A percentile compares a stretch with the other conserved stretches of the same genome.
Evolutionary conservation across 2,329 filamentous ascomycete species (phyloP).

Genomic region (Paecilomyces niveus): DNA sequence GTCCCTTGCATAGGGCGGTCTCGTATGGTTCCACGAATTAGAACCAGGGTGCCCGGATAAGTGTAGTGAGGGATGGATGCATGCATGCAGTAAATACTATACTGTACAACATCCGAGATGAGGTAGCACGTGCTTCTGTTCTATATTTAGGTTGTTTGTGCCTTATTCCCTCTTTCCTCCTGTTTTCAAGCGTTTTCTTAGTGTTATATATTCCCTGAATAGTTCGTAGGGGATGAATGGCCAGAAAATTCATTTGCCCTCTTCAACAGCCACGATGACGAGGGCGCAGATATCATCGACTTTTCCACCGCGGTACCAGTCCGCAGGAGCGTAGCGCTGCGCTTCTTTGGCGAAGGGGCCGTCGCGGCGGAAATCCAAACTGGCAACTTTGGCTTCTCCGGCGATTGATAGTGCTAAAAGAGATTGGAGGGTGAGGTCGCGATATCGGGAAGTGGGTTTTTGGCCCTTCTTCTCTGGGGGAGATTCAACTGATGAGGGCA

Average conservation of each 20-base stretch:
- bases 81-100: not conserved
- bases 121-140: not conserved
- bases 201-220: not conserved
- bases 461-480: not conserved
- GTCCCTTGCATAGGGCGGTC: not conserved
- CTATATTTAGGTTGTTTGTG: not conserved
- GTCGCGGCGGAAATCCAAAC: constrained; percentile 71
- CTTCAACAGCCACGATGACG: constrained; percentile 68
- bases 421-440: constrained; percentile 60
- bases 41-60: not conserved
- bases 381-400: constrained; percentile 74
- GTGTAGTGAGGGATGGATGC: not conserved
- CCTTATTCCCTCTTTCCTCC: not conserved
- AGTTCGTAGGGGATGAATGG: no score
- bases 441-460: constrained; percentile 7
- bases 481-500: constrained; percentile 9
- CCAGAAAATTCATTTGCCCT: constrained; percentile 9
- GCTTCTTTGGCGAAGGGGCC: constrained; percentile 95
- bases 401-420: constrained; percentile 73
- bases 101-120: not conserved
- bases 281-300: constrained; percentile 92
- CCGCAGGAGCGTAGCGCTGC: constrained; percentile 75
- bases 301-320: constrained; percentile 87
- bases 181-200: not conserved
- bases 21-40: not conserved